These are phyloP conservation scores for Exophiala sp. DNA, from an alignment of 2,329 filamentous ascomycete genomes.

Conservation along the genomic window DNA sequence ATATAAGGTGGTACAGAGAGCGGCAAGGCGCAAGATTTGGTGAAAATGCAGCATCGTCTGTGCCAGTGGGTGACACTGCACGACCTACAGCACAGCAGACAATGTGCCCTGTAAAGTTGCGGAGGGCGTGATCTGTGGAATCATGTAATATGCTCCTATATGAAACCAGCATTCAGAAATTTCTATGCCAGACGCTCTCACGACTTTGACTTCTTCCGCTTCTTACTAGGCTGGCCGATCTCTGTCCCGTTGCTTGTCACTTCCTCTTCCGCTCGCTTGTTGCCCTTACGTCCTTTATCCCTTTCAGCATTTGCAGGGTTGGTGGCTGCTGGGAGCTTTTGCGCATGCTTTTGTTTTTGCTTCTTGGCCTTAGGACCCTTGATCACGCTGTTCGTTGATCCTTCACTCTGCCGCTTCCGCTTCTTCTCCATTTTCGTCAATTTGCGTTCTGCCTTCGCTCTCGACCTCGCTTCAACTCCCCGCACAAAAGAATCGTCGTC, in stretches of 20 bases:
- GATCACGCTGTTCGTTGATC: slow-evolving; percentile 18
- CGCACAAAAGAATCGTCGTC: slow-evolving; percentile 29
- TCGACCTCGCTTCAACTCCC: slow-evolving; percentile 41
- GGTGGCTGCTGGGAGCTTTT: not conserved
- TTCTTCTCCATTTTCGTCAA: slow-evolving; percentile 37
- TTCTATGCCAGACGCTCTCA: not conserved
- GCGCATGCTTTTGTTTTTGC: slow-evolving; percentile 18
- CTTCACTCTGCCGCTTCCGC: slow-evolving; percentile 33
- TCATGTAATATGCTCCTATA: not conserved
- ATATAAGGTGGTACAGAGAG: not conserved
- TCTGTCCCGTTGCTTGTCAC: not conserved
- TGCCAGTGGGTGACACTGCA: slow-evolving; percentile 11
- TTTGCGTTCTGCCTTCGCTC: slow-evolving; percentile 39
- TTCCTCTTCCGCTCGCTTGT: slow-evolving; percentile 8
- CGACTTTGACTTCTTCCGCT: slow-evolving; percentile 9
- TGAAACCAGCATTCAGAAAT: not conserved
- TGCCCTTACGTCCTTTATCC: slow-evolving; percentile 1
- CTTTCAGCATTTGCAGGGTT: not conserved
- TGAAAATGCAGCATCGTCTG: not conserved
- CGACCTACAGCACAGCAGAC: not conserved
- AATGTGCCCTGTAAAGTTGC: not conserved
- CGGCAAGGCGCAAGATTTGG: not conserved
- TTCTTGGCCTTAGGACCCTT: slow-evolving; percentile 13
- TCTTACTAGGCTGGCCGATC: slow-evolving; percentile 9
- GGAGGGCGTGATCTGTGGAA: not conserved